Conservation (phyloP, 139 green algal species). For the Nannochloris sp. region DNA sequence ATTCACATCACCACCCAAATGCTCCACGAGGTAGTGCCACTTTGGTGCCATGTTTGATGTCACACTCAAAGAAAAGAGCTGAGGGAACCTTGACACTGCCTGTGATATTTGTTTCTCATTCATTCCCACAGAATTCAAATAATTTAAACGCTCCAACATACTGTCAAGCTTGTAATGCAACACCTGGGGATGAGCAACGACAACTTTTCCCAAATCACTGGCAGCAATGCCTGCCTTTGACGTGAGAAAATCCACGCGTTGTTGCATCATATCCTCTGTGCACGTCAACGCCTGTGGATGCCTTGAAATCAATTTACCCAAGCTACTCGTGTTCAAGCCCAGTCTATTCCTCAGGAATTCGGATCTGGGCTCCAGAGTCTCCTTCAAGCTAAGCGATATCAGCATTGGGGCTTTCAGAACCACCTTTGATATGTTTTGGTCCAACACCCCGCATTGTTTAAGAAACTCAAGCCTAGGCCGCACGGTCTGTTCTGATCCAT, state of each 20-base stretch:
- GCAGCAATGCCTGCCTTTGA: conserved; percentile 19
- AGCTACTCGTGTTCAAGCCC: conserved; percentile 13
- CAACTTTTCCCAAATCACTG: conserved; percentile 31
- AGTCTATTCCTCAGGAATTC: conserved; percentile 32
- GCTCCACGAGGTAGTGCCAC: conserved; percentile 52
- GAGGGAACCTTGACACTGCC: conserved; percentile 37
- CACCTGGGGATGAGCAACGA: conserved; percentile 43
- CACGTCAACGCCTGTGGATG: conserved; percentile 54
- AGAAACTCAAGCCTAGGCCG: conserved; percentile 46
- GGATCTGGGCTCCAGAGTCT: conserved; percentile 38
- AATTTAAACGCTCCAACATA: conserved; percentile 29
- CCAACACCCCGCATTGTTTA: conserved; percentile 28
- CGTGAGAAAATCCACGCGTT: conserved; percentile 37
- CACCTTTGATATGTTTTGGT: conserved; percentile 34
- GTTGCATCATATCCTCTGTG: conserved; percentile 40
- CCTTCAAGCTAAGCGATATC: conserved; percentile 40
- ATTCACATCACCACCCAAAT: conserved; percentile 41
- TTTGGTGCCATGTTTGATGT: conserved; percentile 51
- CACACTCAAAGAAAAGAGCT: conserved; percentile 53
- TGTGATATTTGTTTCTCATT: conserved; percentile 27
- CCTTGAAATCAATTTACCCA: conserved; percentile 40
- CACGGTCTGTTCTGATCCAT: conserved; percentile 34
- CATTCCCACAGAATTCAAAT: conserved; percentile 45
- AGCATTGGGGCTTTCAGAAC: conserved; percentile 36
- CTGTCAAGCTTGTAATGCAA: conserved; percentile 55